These are phyloP conservation scores for Rhipidocladum racemiflorum DNA, from an alignment of 176 grass and related monocot species.

Conservation along the genomic window DNA sequence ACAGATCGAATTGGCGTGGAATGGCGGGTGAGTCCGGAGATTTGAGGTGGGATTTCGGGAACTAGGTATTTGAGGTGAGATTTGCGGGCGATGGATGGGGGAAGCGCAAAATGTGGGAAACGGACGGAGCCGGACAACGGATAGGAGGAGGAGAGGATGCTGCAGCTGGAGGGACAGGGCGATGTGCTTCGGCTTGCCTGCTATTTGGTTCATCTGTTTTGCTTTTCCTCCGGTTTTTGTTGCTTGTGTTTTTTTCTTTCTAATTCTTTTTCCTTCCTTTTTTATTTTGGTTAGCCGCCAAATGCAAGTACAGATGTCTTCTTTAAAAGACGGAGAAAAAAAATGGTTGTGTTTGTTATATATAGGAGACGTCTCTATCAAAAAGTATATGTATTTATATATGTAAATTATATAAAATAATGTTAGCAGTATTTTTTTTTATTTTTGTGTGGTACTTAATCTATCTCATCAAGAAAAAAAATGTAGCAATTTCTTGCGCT, in stretches of 20 bases:
- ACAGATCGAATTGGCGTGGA: constrained; percentile 1
- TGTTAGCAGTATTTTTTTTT: background rate
- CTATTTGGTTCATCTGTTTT: background rate
- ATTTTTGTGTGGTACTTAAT: background rate
- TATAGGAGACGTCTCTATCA: background rate
- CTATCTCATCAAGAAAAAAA: background rate
- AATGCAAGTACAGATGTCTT: background rate
- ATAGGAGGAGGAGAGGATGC: background rate
- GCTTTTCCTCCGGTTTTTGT: constrained; percentile 19
- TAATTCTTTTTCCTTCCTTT: background rate
- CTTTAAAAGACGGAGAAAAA: background rate
- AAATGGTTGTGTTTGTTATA: background rate
- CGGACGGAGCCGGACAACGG: constrained; percentile 35
- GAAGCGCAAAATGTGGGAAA: constrained; percentile 43
- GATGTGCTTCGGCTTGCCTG: constrained; percentile 22
- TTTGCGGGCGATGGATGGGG: background rate
- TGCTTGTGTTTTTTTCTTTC: background rate
- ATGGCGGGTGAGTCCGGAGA: background rate
- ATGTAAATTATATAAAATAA: background rate
- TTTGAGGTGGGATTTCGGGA: constrained; percentile 27
- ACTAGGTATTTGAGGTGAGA: constrained; percentile 20
- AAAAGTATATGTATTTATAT: no score
- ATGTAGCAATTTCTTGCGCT: background rate
- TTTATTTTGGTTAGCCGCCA: background rate
- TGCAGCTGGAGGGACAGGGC: background rate